Base-by-base conservation (phyloP, 805 yeast genomes). In the Cyberlindnera amylophila region DNA sequence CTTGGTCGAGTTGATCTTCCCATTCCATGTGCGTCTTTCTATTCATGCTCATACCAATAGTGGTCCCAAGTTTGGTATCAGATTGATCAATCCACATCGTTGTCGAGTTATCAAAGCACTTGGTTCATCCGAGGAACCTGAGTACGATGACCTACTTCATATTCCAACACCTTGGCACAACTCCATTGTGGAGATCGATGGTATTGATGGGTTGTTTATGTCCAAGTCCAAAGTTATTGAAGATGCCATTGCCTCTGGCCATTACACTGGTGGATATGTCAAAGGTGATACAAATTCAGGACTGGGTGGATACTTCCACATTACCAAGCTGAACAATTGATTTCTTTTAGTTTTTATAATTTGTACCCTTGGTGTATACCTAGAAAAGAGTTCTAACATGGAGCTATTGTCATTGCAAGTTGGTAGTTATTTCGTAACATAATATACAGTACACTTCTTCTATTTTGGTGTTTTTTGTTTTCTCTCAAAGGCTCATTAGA, bases 141-240 rank as follows among this genome's bases (percentile, higher is more conserved):
- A 53, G 17, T 69, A 63, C 52, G 77, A 72, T 34, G 81, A 75
- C 48, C 62, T 74, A 47, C 66, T 78, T 43, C 84, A 79, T 55
- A 77, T 78, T 44, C 83, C 83, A 38, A 78, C 83, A 0, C 83
- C 83, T 35, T 79, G 83, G 83, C 83, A 78, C 58, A 79, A 79
- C 49, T 64, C 76, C 39, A 69, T 78, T 13, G 71, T 74, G 17
- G 61, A 64, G 38, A 56, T 72, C 39, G 66, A 65, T 31, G 70
- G 67, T 26, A 55, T 58, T 28, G 54, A 61, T 5, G 47, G 44
- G 14, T 57, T 43, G 39, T 65, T 52, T 42, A 57, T 70, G 47
- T 62, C 70, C 4, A 67, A 66, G 44, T 58, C 72, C 5, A 61
- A 58, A 37, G 54, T 62, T 12, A 61, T 69, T 18, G 52, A 50